Base-by-base conservation (phyloP, 2,329 filamentous ascomycete genomes). In the Thelonectria rubi region DNA sequence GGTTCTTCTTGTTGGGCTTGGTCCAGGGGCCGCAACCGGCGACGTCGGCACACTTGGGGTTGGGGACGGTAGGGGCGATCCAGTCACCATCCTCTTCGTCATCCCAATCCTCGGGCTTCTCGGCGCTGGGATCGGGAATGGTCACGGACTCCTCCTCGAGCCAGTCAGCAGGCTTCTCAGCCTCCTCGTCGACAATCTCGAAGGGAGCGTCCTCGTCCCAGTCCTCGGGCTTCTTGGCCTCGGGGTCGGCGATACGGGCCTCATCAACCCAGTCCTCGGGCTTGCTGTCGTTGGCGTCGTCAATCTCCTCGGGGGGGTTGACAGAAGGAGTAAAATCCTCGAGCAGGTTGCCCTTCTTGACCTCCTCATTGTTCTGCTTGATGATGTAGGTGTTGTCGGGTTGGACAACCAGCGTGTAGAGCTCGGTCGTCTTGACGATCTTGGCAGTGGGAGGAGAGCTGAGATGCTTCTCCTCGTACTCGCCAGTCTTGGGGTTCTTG, bases 391-490 rank as follows among this genome's bases (percentile, higher is more conserved):
- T 94, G 86, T 98, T 96, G 85, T 99, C 94, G 74, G 94, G 93
- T 80, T 94, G 91, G 77, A 99, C 92, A 73, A 97, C 93, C 73
- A 99, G 86, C 64, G 95, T 98, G 87, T 99, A 99, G 66, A 99
- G 90, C 79, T 94, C 91, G 66, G 92, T 91, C 66, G 92, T 90
- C 89, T 97, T 98, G 83, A 89, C 86, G 74, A 97, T 95, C 78
- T 90, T 91, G 76, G 94, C 94, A 62, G 90, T 86, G 64, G 95
- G 94, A 68, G 94, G 90, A 73, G 86, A 86, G 77, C 87, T 88
- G 67, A 99, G 87, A 82, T 99, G 95, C 90, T 99, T 99, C 91
- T 99, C 95, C 87, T 99, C 94, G 76, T 99, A 99, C 81, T 97
- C 93, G 84, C 94, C 94, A 48, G 93, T 97, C 91, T 97, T 97